phyloP scores from a whole-genome alignment of 73 alveolate genomes.

The Tetrahymena borealis region DNA sequence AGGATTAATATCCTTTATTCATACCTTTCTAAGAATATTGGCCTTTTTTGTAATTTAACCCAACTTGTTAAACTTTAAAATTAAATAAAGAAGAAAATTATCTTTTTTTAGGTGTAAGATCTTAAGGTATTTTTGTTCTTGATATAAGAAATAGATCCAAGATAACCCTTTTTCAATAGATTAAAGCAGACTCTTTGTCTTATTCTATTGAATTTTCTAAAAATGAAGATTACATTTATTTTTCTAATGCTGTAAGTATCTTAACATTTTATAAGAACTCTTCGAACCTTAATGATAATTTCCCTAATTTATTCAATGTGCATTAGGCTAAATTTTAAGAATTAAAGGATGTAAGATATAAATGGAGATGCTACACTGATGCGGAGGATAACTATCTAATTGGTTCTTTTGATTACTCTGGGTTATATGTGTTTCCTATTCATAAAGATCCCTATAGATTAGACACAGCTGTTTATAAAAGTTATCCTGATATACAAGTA shows the following conservation, averaged over 20 bases:
- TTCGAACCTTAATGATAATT: too few relatives aligned
- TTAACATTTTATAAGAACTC: background rate
- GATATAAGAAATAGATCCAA: background rate
- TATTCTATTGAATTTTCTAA: background rate
- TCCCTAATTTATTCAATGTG: background rate
- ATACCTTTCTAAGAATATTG: background rate
- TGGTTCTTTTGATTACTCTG: background rate
- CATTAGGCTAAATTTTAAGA: background rate
- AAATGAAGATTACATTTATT: background rate
- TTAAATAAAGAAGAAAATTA: background rate
- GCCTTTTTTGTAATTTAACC: background rate
- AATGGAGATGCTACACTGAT: background rate
- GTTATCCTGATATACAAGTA: background rate
- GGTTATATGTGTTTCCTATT: background rate
- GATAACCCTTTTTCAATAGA: background rate
- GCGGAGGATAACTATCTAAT: too few relatives aligned
- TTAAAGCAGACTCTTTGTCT: background rate
- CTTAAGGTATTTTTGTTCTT: background rate
- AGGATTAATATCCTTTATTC: background rate
- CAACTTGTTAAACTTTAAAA: background rate
- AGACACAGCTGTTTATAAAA: background rate
- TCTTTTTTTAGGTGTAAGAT: background rate
- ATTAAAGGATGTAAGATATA: too few relatives aligned
- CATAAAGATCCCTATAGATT: background rate
- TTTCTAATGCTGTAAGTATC: background rate